Base-by-base conservation (phyloP, 1,284 basidiomycete species). In the Pseudozyma tsukubaensis region DNA sequence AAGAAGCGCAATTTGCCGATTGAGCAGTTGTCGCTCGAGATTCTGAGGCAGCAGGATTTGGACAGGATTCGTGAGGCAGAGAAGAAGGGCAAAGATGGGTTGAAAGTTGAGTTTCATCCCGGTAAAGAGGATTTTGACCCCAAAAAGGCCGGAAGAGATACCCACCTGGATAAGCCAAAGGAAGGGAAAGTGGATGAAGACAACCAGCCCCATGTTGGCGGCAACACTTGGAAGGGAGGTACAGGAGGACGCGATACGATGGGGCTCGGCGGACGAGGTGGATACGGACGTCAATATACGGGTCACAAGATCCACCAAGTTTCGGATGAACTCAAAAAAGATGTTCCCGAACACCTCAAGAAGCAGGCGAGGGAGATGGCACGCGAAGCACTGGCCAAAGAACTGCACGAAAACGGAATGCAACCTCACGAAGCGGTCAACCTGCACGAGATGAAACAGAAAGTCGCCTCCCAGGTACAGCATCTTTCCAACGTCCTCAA, bases 211-310 rank as follows among this genome's bases (percentile, higher is more conserved):
- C 85, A 86, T 50, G 69, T 77, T 1, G 85, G 85, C 6, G 85
- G 85, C 3, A 86, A 86, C 59, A 82, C 77, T 10, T 86, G 84
- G 83, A 78, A 82, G 3, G 85, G 85, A 29, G 85, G 85, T 18
- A 83, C 81, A 1, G 85, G 85, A 8, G 82, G 85, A 0, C 74
- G 85, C 12, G 82, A 83, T 24, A 86, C 85, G 10, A 83, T 81
- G 8, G 84, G 85, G 1, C 75, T 85, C 5, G 85, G 85, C 5
- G 84, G 85, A 0, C 67, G 78, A 3, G 82, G 82, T 19, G 82
- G 83, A 5, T 81, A 66, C 51, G 82, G 82, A 40, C 72, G 83
- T 1, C 62, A 81, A 42, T 81, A 77, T 48, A 61, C 76, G 9
- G 83, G 84, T 5, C 82, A 84, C 45, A 76, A 85, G 57, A 81